These are phyloP conservation scores for Puccinia coronata DNA, from an alignment of 1,284 basidiomycete species.

Conservation along the genomic window DNA sequence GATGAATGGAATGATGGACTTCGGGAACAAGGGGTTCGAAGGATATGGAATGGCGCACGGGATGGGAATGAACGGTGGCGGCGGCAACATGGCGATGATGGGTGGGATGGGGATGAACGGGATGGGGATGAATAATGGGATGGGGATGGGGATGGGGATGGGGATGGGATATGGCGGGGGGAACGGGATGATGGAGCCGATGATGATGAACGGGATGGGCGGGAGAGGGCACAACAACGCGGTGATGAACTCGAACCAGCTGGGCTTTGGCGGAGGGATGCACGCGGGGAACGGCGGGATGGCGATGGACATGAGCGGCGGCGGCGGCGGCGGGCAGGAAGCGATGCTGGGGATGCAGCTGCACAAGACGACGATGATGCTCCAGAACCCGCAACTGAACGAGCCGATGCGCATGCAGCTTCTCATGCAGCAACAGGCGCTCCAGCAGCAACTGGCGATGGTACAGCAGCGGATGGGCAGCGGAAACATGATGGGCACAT, in stretches of 20 bases:
- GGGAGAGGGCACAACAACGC: background rate
- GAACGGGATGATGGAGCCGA: constrained; percentile 25
- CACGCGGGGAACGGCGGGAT: constrained; percentile 32
- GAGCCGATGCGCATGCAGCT: constrained; percentile 69
- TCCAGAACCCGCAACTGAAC: constrained; percentile 71
- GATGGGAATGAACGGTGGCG: background rate
- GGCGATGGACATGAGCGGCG: constrained; percentile 23
- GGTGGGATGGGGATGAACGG: constrained; percentile 31
- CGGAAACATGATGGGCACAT: constrained; percentile 60
- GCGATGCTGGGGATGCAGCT: constrained; percentile 65
- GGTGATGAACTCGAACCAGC: constrained; percentile 9
- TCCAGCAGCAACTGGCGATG: constrained; percentile 52
- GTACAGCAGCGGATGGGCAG: constrained; percentile 49
- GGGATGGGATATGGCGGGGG: constrained; percentile 12
- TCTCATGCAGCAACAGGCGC: constrained; percentile 56
- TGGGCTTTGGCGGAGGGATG: too few relatives aligned
- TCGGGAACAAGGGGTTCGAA: constrained; percentile 26
- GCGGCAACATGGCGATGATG: constrained; percentile 14
- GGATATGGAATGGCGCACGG: background rate
- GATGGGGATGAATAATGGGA: too few relatives aligned
- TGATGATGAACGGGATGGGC: constrained; percentile 25
- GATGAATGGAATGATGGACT: constrained; percentile 17
- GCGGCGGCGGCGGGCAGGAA: background rate
- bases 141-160: constrained; percentile 24
- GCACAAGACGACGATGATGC: constrained; percentile 70